Percentiles rank a stretch among this genome's conserved stretches.
These are phyloP conservation scores for Rhizomucor miehei DNA, from an alignment of 371 early-diverging fungal genomes.

Conservation along the genomic window DNA sequence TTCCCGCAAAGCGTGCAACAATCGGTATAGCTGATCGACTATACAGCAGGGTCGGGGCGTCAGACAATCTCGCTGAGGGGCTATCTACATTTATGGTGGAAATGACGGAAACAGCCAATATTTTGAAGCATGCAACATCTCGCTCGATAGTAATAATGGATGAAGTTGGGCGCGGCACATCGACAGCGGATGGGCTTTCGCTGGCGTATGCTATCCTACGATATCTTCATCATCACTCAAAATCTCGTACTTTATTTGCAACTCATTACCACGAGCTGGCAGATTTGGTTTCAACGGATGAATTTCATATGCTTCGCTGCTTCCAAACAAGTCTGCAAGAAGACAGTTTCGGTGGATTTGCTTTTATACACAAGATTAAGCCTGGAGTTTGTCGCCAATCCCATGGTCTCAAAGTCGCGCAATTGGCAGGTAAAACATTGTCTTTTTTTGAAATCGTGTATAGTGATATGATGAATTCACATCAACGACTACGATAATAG, in stretches of 20 bases:
- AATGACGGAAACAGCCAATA: conserved; percentile 94
- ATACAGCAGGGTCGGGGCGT: conserved; percentile 82
- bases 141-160: conserved; percentile 94
- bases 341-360: conserved; percentile 43
- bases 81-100: conserved; percentile 99
- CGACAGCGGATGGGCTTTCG: conserved; percentile 88
- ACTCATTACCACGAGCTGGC: conserved; percentile 96
- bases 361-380: conserved; percentile 57
- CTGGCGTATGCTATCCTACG: conserved; percentile 88
- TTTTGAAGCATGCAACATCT: conserved; percentile 77
- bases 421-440: conserved; percentile 53
- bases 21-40: conserved; percentile 90
- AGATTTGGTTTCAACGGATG: conserved; percentile 21
- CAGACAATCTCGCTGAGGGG: conserved; percentile 76
- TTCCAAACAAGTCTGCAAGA: conserved; percentile 57
- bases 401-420: conserved; percentile 71
- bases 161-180: conserved; percentile 98
- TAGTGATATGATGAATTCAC: no score
- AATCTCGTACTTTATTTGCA: conserved; percentile 81
- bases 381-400: conserved; percentile 66
- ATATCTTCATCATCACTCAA: conserved; percentile 61
- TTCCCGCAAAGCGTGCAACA: conserved; percentile 82
- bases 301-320: conserved; percentile 36
- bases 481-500: no score
- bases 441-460: no score